A percentile compares a stretch with the other conserved stretches of the same genome.
phyloP scores from a whole-genome alignment of 768 basidiomycete species.

The Calocybe indica region DNA sequence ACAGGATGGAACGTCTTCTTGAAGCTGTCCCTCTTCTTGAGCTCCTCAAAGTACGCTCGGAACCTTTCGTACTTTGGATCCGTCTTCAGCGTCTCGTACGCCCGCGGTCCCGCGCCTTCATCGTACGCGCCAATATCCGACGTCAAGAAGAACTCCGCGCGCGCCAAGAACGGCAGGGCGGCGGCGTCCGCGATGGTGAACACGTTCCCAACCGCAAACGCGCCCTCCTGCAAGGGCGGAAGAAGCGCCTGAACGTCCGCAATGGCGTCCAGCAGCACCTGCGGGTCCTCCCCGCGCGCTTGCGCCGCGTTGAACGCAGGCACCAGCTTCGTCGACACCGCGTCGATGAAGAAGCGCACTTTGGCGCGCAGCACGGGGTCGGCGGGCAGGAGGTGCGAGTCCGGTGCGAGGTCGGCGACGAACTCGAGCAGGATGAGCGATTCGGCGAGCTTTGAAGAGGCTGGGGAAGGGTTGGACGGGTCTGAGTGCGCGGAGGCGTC shows the following conservation, averaged over 20 bases:
- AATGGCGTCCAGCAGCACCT: slow-evolving; percentile 34
- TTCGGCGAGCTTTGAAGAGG: slow-evolving; percentile 57
- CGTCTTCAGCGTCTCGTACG: slow-evolving; percentile 32
- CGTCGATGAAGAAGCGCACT: slow-evolving; percentile 59
- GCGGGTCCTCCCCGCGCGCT: slow-evolving; percentile 31
- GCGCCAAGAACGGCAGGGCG: slow-evolving; percentile 54
- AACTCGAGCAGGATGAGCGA: slow-evolving; percentile 64
- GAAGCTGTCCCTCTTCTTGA: slow-evolving; percentile 48
- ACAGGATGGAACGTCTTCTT: slow-evolving; percentile 51
- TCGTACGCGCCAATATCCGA: slow-evolving; percentile 49
- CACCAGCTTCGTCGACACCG: slow-evolving; percentile 38
- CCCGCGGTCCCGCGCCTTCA: slow-evolving; percentile 39
- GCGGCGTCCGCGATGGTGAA: slow-evolving; percentile 64
- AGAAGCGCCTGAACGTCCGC: slow-evolving; percentile 46
- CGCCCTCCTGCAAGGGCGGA: slow-evolving; percentile 25
- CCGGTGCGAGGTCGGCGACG: slow-evolving; percentile 47
- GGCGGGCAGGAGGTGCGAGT: slow-evolving; percentile 42
- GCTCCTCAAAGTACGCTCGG: slow-evolving; percentile 37
- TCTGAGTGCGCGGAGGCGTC: slow-evolving; percentile 32
- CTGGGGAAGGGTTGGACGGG: slow-evolving; percentile 51
- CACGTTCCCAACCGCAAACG: slow-evolving; percentile 36
- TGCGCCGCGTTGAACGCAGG: slow-evolving; percentile 32
- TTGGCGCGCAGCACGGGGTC: slow-evolving; percentile 53
- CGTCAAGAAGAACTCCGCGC: slow-evolving; percentile 35
- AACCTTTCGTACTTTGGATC: slow-evolving; percentile 46